Percentiles rank a stretch among this genome's conserved stretches.
These are phyloP conservation scores for Saksenaea oblongispora DNA, from an alignment of 371 early-diverging fungal genomes.

Conservation along the genomic window DNA sequence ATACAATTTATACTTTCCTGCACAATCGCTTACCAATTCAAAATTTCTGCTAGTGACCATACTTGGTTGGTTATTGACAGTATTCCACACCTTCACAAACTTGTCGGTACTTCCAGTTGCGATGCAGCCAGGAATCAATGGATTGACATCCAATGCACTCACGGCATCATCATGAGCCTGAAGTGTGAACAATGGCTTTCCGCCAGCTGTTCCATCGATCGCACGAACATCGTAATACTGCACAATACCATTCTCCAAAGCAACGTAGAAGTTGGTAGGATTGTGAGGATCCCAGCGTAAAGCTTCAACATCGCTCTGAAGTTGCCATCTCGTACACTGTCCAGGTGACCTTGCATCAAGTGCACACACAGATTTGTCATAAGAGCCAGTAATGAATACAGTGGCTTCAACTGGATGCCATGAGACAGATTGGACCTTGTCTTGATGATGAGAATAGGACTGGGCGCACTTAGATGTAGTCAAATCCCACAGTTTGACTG, in stretches of 20 bases:
- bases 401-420: conserved; percentile 91
- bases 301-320: conserved; percentile 90
- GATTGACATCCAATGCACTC: conserved; percentile 83
- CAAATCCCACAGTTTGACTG: conserved; percentile 97
- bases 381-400: conserved; percentile 86
- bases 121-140: conserved; percentile 72
- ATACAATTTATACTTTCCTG: not conserved
- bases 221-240: conserved; percentile 84
- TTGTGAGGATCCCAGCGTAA: conserved; percentile 87
- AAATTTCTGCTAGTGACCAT: conserved; percentile 83
- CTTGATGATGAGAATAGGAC: conserved; percentile 82
- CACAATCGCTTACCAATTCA: conserved; percentile 52
- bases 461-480: conserved; percentile 66
- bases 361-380: conserved; percentile 82
- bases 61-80: conserved; percentile 70
- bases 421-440: conserved; percentile 85
- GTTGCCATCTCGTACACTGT: conserved; percentile 57
- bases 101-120: conserved; percentile 95
- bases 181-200: conserved; percentile 78
- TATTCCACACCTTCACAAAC: conserved; percentile 90
- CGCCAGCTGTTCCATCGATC: conserved; percentile 29
- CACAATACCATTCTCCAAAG: conserved; percentile 89
- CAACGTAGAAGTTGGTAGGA: conserved; percentile 74
- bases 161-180: conserved; percentile 93
- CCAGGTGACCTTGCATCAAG: conserved; percentile 88